phyloP scores from a whole-genome alignment of 768 basidiomycete species.

The Piloderma croceum region DNA sequence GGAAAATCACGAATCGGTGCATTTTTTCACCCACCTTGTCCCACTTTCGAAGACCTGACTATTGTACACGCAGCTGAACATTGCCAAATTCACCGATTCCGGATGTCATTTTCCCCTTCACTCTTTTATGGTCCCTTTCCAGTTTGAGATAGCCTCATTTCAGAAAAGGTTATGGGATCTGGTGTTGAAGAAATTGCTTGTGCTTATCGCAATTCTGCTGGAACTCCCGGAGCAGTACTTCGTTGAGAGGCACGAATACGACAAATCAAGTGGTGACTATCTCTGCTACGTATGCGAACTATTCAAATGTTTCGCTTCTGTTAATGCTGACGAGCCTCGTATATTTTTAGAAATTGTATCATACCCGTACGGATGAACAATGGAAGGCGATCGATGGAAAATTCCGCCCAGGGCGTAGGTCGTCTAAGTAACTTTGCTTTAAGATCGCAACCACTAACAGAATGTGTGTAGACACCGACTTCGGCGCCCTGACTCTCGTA shows the following conservation, averaged over 20 bases:
- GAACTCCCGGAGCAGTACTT: constrained; percentile 44
- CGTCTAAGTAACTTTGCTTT: not conserved
- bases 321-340: not conserved
- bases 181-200: constrained; percentile 25
- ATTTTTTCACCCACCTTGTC: not conserved
- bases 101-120: constrained; percentile 21
- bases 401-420: constrained; percentile 41
- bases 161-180: constrained; percentile 26
- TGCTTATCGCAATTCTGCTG: constrained; percentile 35
- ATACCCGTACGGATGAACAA: constrained; percentile 35
- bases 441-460: no score
- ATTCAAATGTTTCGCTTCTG: no score
- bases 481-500: constrained; percentile 31
- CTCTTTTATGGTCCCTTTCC: constrained; percentile 21
- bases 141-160: constrained; percentile 26
- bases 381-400: constrained; percentile 36
- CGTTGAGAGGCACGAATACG: constrained; percentile 35
- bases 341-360: constrained; percentile 27
- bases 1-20: constrained; percentile 33
- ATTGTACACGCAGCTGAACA: constrained; percentile 19
- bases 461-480: not conserved
- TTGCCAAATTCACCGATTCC: constrained; percentile 30
- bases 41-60: no score
- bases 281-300: constrained; percentile 26
- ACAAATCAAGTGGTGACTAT: constrained; percentile 28